Percentiles rank a stretch among this genome's conserved stretches.
Evolutionary conservation across 163 green algal genomes (phyloP).

Genomic region (Chlorella variabilis): DNA sequence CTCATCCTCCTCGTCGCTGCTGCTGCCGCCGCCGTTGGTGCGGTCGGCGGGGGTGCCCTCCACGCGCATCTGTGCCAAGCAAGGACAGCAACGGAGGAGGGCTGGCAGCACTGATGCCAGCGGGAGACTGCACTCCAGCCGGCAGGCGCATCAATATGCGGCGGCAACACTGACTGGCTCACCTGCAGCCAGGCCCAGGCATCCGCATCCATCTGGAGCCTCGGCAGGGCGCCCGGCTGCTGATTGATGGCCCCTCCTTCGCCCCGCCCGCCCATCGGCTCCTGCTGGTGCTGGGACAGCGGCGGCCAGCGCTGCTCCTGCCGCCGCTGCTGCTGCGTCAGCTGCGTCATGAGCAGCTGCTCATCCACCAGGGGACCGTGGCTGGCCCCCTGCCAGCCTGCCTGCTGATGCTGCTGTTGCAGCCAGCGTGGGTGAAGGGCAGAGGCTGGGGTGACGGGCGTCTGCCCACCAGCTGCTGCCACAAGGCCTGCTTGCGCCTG

Average conservation of each 20-base stretch:
- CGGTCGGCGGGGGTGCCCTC: conserved; percentile 15
- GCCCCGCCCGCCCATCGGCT: neutral
- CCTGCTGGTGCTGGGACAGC: neutral
- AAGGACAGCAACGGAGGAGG: neutral
- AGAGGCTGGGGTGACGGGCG: neutral
- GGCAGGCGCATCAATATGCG: too few species aligned
- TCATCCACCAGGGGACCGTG: neutral
- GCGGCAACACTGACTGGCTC: too few species aligned
- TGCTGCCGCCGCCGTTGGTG: conserved; percentile 1
- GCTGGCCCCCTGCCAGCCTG: neutral
- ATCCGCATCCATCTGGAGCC: conserved; percentile 5
- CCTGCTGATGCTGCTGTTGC: neutral
- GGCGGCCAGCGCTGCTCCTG: neutral
- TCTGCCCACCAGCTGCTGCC: neutral
- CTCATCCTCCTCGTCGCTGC: conserved; percentile 13
- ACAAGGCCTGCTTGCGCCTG: too few species aligned
- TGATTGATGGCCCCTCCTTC: conserved; percentile 6
- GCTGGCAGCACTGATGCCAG: too few species aligned
- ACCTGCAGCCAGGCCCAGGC: conserved; percentile 29
- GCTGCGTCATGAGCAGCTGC: conserved; percentile 33
- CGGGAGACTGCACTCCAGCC: too few species aligned
- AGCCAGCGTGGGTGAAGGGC: neutral
- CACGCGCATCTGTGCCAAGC: neutral
- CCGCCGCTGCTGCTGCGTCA: conserved; percentile 24
- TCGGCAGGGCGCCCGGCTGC: too few species aligned